Percentiles rank a stretch among this genome's conserved stretches.
These are phyloP conservation scores for Protomyces macrosporus DNA, from an alignment of 1,139 yeast species.

Conservation along the genomic window DNA sequence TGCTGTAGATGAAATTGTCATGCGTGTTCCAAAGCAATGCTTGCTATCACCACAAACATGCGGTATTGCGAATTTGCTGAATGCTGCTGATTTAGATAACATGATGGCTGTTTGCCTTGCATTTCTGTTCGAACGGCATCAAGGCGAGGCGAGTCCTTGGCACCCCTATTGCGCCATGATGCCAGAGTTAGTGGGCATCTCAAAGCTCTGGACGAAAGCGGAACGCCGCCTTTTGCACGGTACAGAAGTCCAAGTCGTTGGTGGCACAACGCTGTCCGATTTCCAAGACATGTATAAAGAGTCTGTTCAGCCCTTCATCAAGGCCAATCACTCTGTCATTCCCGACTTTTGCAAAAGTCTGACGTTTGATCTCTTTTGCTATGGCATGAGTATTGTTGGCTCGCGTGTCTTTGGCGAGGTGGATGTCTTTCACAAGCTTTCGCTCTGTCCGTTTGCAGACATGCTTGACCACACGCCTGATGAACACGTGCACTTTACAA, in stretches of 20 bases:
- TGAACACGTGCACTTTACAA: conserved; percentile 65
- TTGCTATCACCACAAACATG: conserved; percentile 39
- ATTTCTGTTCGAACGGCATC: conserved; percentile 60
- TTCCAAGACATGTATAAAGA: conserved; percentile 51
- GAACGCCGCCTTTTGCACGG: conserved; percentile 51
- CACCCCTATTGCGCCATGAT: conserved; percentile 56
- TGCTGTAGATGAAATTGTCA: conserved; percentile 5
- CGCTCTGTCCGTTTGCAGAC: conserved; percentile 87
- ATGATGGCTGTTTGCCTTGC: conserved; percentile 64
- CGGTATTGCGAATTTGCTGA: conserved; percentile 60
- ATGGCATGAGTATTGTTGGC: conserved; percentile 47
- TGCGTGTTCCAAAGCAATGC: conserved; percentile 31
- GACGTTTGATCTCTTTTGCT: conserved; percentile 35
- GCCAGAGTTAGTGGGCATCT: conserved; percentile 45
- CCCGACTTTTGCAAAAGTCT: conserved; percentile 28
- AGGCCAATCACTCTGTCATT: conserved; percentile 33
- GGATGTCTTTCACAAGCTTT: conserved; percentile 66
- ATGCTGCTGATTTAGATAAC: conserved; percentile 48
- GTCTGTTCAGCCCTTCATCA: conserved; percentile 38
- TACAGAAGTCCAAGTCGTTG: conserved; percentile 63
- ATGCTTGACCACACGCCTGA: conserved; percentile 67
- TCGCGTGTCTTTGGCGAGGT: conserved; percentile 70
- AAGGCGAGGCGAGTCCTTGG: conserved; percentile 70
- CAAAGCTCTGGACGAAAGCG: conserved; percentile 59
- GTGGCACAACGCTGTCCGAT: conserved; percentile 49